Conservation (phyloP, 1,284 basidiomycete species). For the Rhodotorula sp. region DNA sequence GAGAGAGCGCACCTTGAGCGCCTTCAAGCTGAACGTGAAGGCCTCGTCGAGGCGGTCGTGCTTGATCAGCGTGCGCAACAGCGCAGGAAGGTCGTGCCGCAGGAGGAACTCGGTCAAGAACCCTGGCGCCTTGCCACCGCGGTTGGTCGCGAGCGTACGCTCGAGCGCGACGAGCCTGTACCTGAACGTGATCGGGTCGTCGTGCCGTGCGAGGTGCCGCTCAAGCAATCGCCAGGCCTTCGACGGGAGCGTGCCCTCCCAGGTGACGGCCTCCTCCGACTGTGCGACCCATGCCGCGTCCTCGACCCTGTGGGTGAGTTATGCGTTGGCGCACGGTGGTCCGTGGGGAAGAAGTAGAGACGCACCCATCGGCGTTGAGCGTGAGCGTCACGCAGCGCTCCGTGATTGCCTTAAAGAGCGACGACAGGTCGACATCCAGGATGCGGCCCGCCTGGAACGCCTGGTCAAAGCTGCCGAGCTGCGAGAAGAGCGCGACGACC, state of each 20-base stretch:
- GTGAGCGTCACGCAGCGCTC: conserved; percentile 72
- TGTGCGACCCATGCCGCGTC: conserved; percentile 76
- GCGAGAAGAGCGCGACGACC: conserved; percentile 77
- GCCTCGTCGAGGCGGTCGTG: conserved; percentile 79
- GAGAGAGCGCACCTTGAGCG: conserved; percentile 31
- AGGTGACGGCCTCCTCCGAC: conserved; percentile 71
- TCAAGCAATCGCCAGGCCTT: conserved; percentile 87
- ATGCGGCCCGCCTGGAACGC: conserved; percentile 76
- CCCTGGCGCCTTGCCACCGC: conserved; percentile 66
- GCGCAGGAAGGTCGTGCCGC: conserved; percentile 71
- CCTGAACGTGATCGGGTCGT: conserved; percentile 69
- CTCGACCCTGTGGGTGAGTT: conserved; percentile 60
- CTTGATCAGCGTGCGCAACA: conserved; percentile 71
- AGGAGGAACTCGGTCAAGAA: conserved; percentile 77
- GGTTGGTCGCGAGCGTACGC: conserved; percentile 68
- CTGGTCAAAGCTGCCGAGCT: conserved; percentile 74
- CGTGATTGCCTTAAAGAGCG: conserved; percentile 77
- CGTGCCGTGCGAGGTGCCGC: conserved; percentile 73
- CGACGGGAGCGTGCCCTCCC: conserved; percentile 76
- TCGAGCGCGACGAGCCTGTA: conserved; percentile 68
- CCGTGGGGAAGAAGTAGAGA: conserved; percentile 42
- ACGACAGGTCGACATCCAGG: conserved; percentile 81
- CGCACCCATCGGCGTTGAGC: conserved; percentile 23
- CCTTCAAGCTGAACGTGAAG: conserved; percentile 64
- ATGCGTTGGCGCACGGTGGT: conserved; percentile 48